Conservation (phyloP, 2,329 filamentous ascomycete species). For the Clarireedia paspali region DNA sequence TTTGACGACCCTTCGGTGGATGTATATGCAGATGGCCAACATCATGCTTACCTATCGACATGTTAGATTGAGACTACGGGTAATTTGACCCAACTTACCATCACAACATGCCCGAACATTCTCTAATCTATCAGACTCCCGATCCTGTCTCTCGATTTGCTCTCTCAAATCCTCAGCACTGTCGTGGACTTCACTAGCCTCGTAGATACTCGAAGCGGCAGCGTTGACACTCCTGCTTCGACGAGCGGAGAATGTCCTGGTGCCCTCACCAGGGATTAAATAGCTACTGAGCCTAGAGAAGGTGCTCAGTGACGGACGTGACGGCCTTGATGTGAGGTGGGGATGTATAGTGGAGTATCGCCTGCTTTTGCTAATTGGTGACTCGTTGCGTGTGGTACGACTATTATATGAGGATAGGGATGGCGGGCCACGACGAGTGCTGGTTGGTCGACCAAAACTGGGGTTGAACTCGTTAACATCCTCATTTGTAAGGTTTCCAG, state of each 20-base stretch:
- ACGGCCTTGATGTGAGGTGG: conserved; percentile 18
- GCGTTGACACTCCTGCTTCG: conserved; percentile 41
- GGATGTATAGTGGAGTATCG: conserved; percentile 13
- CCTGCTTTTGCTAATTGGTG: conserved; percentile 37
- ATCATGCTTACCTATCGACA: conserved; percentile 61
- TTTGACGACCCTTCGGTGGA: conserved; percentile 37
- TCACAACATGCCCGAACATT: conserved; percentile 97
- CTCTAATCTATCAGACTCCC: conserved; percentile 73
- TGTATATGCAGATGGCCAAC: conserved; percentile 49
- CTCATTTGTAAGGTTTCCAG: conserved; percentile 48
- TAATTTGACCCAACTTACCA: conserved; percentile 52
- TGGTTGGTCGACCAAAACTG: conserved; percentile 32
- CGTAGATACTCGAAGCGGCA: conserved; percentile 40
- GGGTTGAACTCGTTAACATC: conserved; percentile 80
- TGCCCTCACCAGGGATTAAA: conserved; percentile 36
- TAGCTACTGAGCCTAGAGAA: conserved; percentile 54
- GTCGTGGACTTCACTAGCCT: conserved; percentile 54
- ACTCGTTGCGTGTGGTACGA: conserved; percentile 58
- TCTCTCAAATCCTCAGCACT: conserved; percentile 76
- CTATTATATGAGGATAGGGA: conserved; percentile 80
- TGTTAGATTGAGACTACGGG: conserved; percentile 15
- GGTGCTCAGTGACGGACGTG: conserved; percentile 31
- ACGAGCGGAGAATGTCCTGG: conserved; percentile 42
- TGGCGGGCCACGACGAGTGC: conserved; percentile 45
- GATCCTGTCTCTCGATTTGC: conserved; percentile 71